Base-by-base conservation (phyloP, 345 rosid species). In the Arabidopsis suecica region DNA sequence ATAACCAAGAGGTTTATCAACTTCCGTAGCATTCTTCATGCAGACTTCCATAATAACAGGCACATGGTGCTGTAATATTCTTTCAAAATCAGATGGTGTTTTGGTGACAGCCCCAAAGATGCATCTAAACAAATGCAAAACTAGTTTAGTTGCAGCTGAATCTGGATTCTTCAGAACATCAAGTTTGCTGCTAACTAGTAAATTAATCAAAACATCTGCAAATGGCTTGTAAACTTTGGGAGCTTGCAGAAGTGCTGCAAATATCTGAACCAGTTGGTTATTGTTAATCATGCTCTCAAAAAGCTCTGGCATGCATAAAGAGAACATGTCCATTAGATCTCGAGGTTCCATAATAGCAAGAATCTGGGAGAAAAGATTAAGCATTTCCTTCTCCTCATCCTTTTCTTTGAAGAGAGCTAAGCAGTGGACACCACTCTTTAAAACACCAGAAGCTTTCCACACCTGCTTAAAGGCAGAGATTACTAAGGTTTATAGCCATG, bases 241-340 rank as follows among this genome's bases (percentile, higher is more conserved):
- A 50, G 94, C 83, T 83, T 87, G 96, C 82, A 93, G 68, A 72
- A 93, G 96, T 18, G 93, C 83, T 9, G 99, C 92, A 83, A 92
- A 95, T 78, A 95, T 93, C 73, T 86, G 94, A 80, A 93, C 96
- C 79, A 95, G 81, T 78, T 93, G 98, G 58, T 83, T 87, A 80
- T 88, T 93, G 81, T 82, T 82, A 77, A 90, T 89, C 99, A 95
- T 92, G 93, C 91, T 88, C 76, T 95, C 97, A 78, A 95, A 95
- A 65, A 95, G 98, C 88, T 86, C 97, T 61, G 97, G 94, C 97
- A 95, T 87, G 69, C 99, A 95, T 84, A 95, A 82, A 3, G 99
- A 90, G 80, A 95, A 95, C 96, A 95, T 90, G 83, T 95, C 98
- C 99, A 93, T 90, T 30, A 93, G 91, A 87, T 95, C 94, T 73